Percentiles rank a stretch among this genome's conserved stretches.
phyloP scores from a whole-genome alignment of 2,329 filamentous ascomycete species.

The Stagonosporopsis tanaceti region DNA sequence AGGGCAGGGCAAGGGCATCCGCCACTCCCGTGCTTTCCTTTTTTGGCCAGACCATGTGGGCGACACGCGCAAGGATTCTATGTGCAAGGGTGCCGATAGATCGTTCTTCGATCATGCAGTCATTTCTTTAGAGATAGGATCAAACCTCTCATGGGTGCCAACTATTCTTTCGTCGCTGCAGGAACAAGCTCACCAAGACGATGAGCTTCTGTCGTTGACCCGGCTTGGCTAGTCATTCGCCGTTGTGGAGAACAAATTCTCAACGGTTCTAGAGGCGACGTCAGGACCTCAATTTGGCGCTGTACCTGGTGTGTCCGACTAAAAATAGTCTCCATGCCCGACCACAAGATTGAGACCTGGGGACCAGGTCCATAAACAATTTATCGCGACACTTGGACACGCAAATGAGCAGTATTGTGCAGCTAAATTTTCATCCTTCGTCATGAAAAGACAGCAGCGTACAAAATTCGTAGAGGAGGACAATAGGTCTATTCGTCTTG shows the following conservation, averaged over 20 bases:
- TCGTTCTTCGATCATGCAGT: not conserved
- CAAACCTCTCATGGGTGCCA: not conserved
- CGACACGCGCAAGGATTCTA: not conserved
- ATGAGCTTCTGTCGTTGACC: slow-evolving; percentile 14
- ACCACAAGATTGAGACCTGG: slow-evolving; percentile 11
- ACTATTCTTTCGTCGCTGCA: not conserved
- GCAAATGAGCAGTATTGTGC: slow-evolving; percentile 4
- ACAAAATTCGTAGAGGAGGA: not conserved
- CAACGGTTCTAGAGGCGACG: slow-evolving; percentile 30
- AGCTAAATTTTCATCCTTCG: not conserved
- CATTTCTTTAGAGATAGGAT: not conserved
- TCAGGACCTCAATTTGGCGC: slow-evolving; percentile 19
- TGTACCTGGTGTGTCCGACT: slow-evolving; percentile 20
- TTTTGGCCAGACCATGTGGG: slow-evolving; percentile 16
- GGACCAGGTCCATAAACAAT: slow-evolving; percentile 16
- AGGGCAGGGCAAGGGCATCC: slow-evolving; percentile 17
- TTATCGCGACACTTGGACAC: not conserved
- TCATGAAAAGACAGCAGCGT: not conserved
- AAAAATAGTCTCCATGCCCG: slow-evolving; percentile 28
- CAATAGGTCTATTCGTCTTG: not conserved
- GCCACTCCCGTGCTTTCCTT: slow-evolving; percentile 21
- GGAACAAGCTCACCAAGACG: slow-evolving; percentile 18
- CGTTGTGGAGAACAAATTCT: slow-evolving; percentile 30
- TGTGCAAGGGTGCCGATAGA: not conserved
- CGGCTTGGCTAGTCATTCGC: slow-evolving; percentile 24